Evolutionary conservation across 106 monocot genomes (phyloP).

Genomic region (Dioscorea dumetorum): DNA sequence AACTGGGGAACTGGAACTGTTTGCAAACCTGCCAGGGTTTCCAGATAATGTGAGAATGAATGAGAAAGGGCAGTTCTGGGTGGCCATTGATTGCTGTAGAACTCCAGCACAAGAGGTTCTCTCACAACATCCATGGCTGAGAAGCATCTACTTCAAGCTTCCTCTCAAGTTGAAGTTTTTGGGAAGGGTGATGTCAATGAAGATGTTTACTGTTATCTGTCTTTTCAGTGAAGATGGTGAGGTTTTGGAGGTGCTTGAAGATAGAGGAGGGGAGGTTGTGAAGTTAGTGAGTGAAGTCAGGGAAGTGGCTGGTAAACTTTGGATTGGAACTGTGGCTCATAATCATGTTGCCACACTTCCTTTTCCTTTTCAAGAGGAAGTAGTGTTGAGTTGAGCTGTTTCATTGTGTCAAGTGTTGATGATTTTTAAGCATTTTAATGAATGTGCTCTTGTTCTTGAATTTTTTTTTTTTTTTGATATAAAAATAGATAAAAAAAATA

Average conservation of each 20-base stretch:
- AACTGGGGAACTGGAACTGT: constrained; percentile 42
- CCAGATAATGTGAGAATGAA: constrained; percentile 83
- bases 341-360: constrained; percentile 78
- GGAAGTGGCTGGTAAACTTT: constrained; percentile 75
- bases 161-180: constrained; percentile 51
- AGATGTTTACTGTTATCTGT: constrained; percentile 67
- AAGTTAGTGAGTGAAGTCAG: constrained; percentile 80
- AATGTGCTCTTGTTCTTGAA: too few species aligned
- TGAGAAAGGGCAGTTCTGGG: constrained; percentile 74
- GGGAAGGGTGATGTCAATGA: constrained; percentile 31
- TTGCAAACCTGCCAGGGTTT: constrained; percentile 80
- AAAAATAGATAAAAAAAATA: too few species aligned
- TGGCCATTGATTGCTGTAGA: constrained; percentile 86
- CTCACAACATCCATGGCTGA: constrained; percentile 66
- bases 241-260: constrained; percentile 62
- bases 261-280: constrained; percentile 56
- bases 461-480: too few species aligned
- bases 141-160: constrained; percentile 73
- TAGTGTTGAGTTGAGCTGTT: too few species aligned
- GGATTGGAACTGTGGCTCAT: constrained; percentile 92
- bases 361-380: constrained; percentile 22
- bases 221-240: constrained; percentile 52
- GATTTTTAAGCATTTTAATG: too few species aligned
- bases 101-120: constrained; percentile 53
- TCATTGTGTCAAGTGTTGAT: too few species aligned